A percentile compares a stretch with the other conserved stretches of the same genome.
phyloP scores from a whole-genome alignment of 2,329 filamentous ascomycete species.

The Juglanconis juglandina region DNA sequence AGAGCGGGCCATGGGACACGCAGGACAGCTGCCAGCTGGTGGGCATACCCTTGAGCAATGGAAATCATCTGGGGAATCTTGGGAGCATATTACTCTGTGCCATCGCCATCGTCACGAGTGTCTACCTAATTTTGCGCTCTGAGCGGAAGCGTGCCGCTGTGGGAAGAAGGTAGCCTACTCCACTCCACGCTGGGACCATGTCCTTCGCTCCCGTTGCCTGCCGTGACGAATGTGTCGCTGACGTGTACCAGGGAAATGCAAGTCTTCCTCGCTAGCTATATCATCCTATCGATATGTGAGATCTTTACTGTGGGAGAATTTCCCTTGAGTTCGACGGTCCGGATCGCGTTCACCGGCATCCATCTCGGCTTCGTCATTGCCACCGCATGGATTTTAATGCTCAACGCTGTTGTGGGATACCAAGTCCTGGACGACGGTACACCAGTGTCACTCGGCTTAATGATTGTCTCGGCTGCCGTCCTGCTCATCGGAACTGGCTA shows the following conservation, averaged over 20 bases:
- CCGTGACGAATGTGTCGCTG: neutral
- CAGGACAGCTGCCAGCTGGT: slow-evolving; percentile 63
- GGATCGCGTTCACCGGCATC: slow-evolving; percentile 80
- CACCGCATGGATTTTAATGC: slow-evolving; percentile 83
- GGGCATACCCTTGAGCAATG: slow-evolving; percentile 69
- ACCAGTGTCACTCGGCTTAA: slow-evolving; percentile 72
- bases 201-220: slow-evolving; percentile 1
- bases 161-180: slow-evolving; percentile 70
- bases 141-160: slow-evolving; percentile 92
- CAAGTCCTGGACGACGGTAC: slow-evolving; percentile 94
- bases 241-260: slow-evolving; percentile 79
- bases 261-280: slow-evolving; percentile 81
- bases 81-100: slow-evolving; percentile 78
- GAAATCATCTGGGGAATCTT: slow-evolving; percentile 72
- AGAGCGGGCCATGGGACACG: slow-evolving; percentile 52
- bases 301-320: slow-evolving; percentile 94
- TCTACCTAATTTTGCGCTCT: slow-evolving; percentile 72
- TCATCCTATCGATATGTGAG: slow-evolving; percentile 87
- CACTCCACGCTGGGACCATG: neutral
- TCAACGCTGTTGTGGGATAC: slow-evolving; percentile 90
- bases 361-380: slow-evolving; percentile 88
- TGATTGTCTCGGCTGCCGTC: slow-evolving; percentile 64
- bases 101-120: slow-evolving; percentile 67
- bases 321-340: slow-evolving; percentile 66
- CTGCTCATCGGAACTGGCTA: slow-evolving; percentile 91